phyloP scores from a whole-genome alignment of 805 yeast species.

The Jamesozyma lodderae region DNA sequence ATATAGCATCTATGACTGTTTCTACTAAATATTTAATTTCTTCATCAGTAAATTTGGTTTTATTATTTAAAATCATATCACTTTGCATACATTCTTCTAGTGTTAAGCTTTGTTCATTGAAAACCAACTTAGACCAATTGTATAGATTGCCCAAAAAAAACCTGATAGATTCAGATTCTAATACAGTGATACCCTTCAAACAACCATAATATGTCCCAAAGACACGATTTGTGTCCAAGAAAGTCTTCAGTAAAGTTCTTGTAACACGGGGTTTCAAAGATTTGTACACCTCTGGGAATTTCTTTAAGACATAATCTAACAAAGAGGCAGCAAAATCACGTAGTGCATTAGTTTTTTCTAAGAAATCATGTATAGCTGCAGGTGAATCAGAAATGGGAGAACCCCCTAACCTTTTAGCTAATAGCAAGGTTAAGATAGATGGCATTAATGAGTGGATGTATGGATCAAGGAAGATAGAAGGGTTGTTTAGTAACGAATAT shows the following conservation, averaged over 20 bases:
- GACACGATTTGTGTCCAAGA: conserved; percentile 74
- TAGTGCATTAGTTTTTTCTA: conserved; percentile 44
- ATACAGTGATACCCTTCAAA: conserved; percentile 67
- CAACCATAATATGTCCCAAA: conserved; percentile 91
- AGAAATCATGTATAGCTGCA: conserved; percentile 25
- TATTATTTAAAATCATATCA: conserved; percentile 7
- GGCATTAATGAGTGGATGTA: conserved; percentile 96
- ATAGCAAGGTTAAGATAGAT: conserved; percentile 78
- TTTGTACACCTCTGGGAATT: conserved; percentile 77
- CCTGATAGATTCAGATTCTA: conserved; percentile 84
- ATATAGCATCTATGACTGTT: conserved; percentile 47
- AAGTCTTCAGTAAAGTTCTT: conserved; percentile 83
- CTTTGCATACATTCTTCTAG: conserved; percentile 11
- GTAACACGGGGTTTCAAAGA: conserved; percentile 90
- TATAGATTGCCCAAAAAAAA: conserved; percentile 77
- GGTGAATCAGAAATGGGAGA: conserved; percentile 25
- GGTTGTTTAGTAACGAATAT: conserved; percentile 73
- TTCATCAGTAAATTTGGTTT: conserved; percentile 30
- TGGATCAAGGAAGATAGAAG: conserved; percentile 83
- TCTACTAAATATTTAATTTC: conserved; percentile 43
- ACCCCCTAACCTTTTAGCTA: conserved; percentile 81
- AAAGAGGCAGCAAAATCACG: conserved; percentile 85
- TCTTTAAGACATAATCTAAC: conserved; percentile 64
- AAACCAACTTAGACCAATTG: conserved; percentile 64
- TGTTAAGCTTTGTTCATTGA: conserved; percentile 30